These are phyloP conservation scores for Podaxis mareebaensis DNA, from an alignment of 768 basidiomycete genomes.

Conservation along the genomic window DNA sequence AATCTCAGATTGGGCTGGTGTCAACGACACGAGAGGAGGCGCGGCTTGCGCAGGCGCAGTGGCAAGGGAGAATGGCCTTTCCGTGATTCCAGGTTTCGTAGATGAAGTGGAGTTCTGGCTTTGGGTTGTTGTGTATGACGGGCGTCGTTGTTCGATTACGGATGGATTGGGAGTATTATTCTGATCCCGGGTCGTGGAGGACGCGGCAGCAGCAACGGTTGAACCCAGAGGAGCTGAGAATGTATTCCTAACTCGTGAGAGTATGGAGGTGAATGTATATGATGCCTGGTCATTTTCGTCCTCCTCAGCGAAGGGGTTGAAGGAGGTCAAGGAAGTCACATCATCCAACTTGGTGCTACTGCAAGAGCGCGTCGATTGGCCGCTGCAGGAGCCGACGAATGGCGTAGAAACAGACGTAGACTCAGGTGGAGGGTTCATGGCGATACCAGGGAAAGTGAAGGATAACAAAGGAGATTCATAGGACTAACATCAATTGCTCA, in stretches of 20 bases:
- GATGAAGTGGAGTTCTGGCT: slow-evolving; percentile 49
- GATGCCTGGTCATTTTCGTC: slow-evolving; percentile 89
- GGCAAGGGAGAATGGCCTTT: slow-evolving; percentile 60
- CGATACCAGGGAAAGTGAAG: not conserved
- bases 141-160: slow-evolving; percentile 56
- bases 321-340: slow-evolving; percentile 76
- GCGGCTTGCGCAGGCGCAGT: slow-evolving; percentile 60
- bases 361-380: slow-evolving; percentile 57
- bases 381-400: slow-evolving; percentile 34
- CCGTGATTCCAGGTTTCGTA: slow-evolving; percentile 45
- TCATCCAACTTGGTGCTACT: slow-evolving; percentile 67
- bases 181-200: slow-evolving; percentile 30
- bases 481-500: not conserved
- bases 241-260: slow-evolving; percentile 81
- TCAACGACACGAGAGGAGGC: slow-evolving; percentile 82
- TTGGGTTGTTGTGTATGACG: slow-evolving; percentile 47
- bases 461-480: slow-evolving; percentile 3
- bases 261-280: slow-evolving; percentile 77
- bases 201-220: slow-evolving; percentile 38
- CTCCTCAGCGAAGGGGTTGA: slow-evolving; percentile 92
- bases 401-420: slow-evolving; percentile 34
- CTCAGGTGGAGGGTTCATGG: slow-evolving; percentile 20
- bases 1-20: slow-evolving; percentile 80
- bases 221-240: slow-evolving; percentile 67
- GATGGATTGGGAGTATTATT: slow-evolving; percentile 32